These are phyloP conservation scores for Mortierella claussenii DNA, from an alignment of 192 early-diverging fungal species.

Conservation along the genomic window DNA sequence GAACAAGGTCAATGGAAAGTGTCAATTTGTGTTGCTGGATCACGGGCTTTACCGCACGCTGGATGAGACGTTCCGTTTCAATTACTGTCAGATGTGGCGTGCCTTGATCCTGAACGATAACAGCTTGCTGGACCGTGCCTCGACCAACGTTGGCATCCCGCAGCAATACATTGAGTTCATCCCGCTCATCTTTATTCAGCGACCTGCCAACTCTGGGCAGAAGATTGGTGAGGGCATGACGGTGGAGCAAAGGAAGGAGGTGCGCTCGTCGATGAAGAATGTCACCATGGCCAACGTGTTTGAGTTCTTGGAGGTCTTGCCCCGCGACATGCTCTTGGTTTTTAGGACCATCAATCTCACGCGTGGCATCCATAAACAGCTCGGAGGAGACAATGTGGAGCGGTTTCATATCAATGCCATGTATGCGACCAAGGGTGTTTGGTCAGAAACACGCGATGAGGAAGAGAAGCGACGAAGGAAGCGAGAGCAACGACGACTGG, in stretches of 20 bases:
- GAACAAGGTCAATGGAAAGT: conserved; percentile 43
- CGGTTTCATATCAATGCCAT: conserved; percentile 60
- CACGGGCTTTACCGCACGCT: conserved; percentile 62
- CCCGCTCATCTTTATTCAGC: conserved; percentile 62
- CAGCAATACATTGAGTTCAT: conserved; percentile 53
- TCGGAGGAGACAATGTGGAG: conserved; percentile 60
- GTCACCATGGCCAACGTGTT: conserved; percentile 62
- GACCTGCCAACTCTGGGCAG: conserved; percentile 42
- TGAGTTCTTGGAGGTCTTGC: conserved; percentile 62
- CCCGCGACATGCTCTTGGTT: conserved; percentile 64
- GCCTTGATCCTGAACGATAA: conserved; percentile 59
- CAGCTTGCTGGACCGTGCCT: conserved; percentile 34
- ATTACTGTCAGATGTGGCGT: conserved; percentile 63
- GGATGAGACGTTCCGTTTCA: conserved; percentile 55
- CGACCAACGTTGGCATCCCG: conserved; percentile 44
- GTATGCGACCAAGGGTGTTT: conserved; percentile 56
- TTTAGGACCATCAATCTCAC: conserved; percentile 64
- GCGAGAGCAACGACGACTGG: conserved; percentile 27
- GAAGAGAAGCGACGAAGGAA: conserved; percentile 18
- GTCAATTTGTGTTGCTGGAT: conserved; percentile 58
- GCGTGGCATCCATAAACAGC: conserved; percentile 59
- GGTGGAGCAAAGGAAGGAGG: conserved; percentile 27
- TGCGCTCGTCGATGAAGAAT: conserved; percentile 50
- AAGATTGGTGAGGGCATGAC: conserved; percentile 56
- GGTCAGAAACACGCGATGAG: conserved; percentile 61